phyloP scores from a whole-genome alignment of 1,284 basidiomycete species.

The Marasmius fiardii region DNA sequence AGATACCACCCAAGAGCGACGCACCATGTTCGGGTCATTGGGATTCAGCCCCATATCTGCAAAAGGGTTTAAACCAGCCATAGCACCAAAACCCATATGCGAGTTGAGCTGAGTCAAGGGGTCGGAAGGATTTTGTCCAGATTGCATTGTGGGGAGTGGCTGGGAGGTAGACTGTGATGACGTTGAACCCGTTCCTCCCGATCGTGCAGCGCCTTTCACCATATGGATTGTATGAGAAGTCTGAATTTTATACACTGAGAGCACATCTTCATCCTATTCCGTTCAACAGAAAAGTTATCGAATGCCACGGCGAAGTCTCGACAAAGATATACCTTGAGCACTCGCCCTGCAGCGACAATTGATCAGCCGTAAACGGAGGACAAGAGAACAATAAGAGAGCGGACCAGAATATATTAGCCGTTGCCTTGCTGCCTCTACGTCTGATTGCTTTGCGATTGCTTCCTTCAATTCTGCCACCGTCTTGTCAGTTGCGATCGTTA shows the following conservation, averaged over 20 bases:
- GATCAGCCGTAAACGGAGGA: neutral
- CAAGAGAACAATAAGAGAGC: slow-evolving; percentile 20
- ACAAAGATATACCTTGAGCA: slow-evolving; percentile 54
- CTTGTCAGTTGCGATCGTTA: slow-evolving; percentile 75
- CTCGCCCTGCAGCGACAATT: slow-evolving; percentile 48
- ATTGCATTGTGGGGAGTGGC: slow-evolving; percentile 74
- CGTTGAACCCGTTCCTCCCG: slow-evolving; percentile 28
- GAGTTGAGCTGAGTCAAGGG: slow-evolving; percentile 74
- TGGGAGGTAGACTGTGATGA: slow-evolving; percentile 34
- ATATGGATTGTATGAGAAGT: slow-evolving; percentile 86
- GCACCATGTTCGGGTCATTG: slow-evolving; percentile 87
- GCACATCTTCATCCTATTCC: slow-evolving; percentile 73
- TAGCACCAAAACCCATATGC: slow-evolving; percentile 65
- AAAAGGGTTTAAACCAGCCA: slow-evolving; percentile 87
- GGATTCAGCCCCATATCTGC: slow-evolving; percentile 81
- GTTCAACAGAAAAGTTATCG: slow-evolving; percentile 18
- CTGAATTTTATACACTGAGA: slow-evolving; percentile 88
- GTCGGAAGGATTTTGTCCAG: slow-evolving; percentile 79
- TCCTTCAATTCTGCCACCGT: slow-evolving; percentile 85
- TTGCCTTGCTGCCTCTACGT: slow-evolving; percentile 84
- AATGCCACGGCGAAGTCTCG: slow-evolving; percentile 1
- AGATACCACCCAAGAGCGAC: slow-evolving; percentile 19
- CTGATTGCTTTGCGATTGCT: slow-evolving; percentile 77
- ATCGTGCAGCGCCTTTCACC: slow-evolving; percentile 81
- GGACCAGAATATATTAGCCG: slow-evolving; percentile 85